phyloP scores from a whole-genome alignment of 225 moss, liverwort and hornwort species.

The Pseudoscleropodium purum region DNA sequence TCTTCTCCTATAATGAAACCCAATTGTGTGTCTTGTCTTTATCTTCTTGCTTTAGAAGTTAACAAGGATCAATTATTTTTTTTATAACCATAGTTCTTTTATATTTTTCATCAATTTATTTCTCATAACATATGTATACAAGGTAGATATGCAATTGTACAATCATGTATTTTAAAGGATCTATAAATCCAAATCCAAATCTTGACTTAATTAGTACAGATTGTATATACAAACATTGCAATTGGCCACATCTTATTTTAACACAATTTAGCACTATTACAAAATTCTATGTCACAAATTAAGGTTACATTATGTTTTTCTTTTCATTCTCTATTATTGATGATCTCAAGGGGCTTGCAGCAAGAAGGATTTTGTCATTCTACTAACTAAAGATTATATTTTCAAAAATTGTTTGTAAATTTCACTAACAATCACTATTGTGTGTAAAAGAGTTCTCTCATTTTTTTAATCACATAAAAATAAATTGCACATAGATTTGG shows the following conservation, averaged over 20 bases:
- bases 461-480: neutral
- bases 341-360: neutral
- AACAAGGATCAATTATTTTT: neutral
- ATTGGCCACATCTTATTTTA: neutral
- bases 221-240: neutral
- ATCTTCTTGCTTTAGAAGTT: neutral
- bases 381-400: neutral
- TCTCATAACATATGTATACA: neutral
- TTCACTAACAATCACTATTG: neutral
- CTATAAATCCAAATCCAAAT: neutral
- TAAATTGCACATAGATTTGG: neutral
- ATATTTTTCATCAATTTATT: neutral
- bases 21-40: neutral
- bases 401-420: neutral
- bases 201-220: neutral
- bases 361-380: neutral
- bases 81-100: neutral
- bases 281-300: neutral
- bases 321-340: neutral
- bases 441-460: neutral
- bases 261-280: fast-evolving
- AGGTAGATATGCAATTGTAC: neutral
- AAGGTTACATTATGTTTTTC: neutral
- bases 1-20: neutral
- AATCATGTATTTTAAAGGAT: neutral